Conservation (phyloP, 805 yeast genomes). For the Debaryomyces castellii region DNA sequence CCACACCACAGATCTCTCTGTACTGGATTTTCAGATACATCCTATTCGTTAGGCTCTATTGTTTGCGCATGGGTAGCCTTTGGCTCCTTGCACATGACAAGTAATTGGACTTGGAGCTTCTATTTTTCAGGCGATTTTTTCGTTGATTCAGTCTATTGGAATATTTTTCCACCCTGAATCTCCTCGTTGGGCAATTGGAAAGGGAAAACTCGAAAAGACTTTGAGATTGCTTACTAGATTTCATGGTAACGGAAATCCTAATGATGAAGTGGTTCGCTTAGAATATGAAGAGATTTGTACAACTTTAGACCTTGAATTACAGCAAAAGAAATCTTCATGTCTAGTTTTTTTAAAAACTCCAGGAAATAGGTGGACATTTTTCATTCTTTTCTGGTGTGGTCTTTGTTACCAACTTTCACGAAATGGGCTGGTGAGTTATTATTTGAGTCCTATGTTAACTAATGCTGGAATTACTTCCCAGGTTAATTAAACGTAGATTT, state of each 20-base stretch:
- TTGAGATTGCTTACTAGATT: slow-evolving; percentile 6
- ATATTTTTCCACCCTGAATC: slow-evolving; percentile 47
- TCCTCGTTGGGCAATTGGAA: slow-evolving; percentile 44
- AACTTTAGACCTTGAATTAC: background rate
- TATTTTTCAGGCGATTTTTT: slow-evolving; percentile 49
- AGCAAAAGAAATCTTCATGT: background rate
- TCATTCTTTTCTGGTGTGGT: slow-evolving; percentile 17
- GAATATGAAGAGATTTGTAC: slow-evolving; percentile 21
- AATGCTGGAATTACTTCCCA: slow-evolving; percentile 14
- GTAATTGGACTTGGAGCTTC: slow-evolving; percentile 61
- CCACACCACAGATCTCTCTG: slow-evolving; percentile 11
- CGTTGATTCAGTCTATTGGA: slow-evolving; percentile 37
- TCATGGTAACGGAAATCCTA: slow-evolving; percentile 23
- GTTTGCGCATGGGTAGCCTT: slow-evolving; percentile 63
- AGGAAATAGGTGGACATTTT: background rate
- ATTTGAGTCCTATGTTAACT: slow-evolving; percentile 12
- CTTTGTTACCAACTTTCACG: slow-evolving; percentile 46
- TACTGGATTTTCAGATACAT: slow-evolving; percentile 25
- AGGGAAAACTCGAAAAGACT: slow-evolving; percentile 31
- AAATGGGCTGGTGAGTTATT: slow-evolving; percentile 42
- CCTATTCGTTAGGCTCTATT: slow-evolving; percentile 63
- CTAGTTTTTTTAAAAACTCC: background rate
- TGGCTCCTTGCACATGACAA: slow-evolving; percentile 44
- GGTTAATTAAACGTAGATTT: slow-evolving; percentile 1
- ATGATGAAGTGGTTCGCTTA: slow-evolving; percentile 8